Evolutionary conservation across 2,329 filamentous ascomycete species (phyloP), one percentile per base, ranked within the genome.

Genomic region (Fusarium duplospermum): DNA sequence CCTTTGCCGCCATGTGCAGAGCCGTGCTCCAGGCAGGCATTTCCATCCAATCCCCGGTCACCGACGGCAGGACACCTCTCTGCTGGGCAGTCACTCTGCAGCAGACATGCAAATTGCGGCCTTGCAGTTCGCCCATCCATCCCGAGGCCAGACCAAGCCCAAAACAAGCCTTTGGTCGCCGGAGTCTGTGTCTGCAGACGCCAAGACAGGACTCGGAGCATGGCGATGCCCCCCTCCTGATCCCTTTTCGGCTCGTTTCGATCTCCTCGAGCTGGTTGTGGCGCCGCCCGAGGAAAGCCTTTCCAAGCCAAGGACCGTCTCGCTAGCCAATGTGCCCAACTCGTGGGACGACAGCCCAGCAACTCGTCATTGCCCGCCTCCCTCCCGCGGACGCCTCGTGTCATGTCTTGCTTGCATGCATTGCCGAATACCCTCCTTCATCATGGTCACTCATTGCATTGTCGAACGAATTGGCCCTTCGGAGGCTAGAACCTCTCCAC

Each of bases 31-130:
- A 45, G 31, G 59, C 54, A 62, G 67, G 61, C 66, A 74, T 77
- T 77, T 72, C 74, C 74, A 74, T 70, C 62, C 74, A 77, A 77
- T 77, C 63, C 67, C 74, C 74, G 67, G 45, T 40, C 31, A 50
- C 60, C 18, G 47, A 59, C 59, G 57, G 58, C 42, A 63, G 36
- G 47, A 60, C 52, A 36, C 54, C 16, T 58, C 22, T 58, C 10
- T 38, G 29, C 20, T 56, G 52, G n/a, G 40, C 33, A 35, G 33
- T 33, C 33, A 29, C 52, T 35, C 31, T 58, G 54, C 54, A 58
- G 14, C 54, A 58, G 14, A 24, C 27, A 47, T 24, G 16, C 16
- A 35, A 58, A 58, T 27, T 58, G 54, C 16, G 54, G 33, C 16
- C 54, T 58, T 58, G 54, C 54, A 62, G 22, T 24, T 27, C 36